Conservation (phyloP, 2,329 filamentous ascomycete species). For the Penicillium sp. region DNA sequence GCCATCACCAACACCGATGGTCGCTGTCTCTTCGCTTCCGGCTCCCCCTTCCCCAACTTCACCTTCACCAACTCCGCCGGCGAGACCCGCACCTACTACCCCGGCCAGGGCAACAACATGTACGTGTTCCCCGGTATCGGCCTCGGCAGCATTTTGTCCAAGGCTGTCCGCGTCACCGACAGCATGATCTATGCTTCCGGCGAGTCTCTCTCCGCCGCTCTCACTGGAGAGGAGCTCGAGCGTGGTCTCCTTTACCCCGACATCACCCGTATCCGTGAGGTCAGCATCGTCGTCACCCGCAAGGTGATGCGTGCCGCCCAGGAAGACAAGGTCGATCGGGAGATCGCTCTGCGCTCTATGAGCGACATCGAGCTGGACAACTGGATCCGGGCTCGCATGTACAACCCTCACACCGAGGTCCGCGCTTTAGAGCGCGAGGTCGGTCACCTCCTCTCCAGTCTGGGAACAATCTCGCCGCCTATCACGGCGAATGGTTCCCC, state of each 20-base stretch:
- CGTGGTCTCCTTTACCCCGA: slow-evolving; percentile 86
- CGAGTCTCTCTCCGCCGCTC: slow-evolving; percentile 71
- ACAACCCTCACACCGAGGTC: slow-evolving; percentile 50
- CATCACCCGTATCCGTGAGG: slow-evolving; percentile 87
- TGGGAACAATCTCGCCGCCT: slow-evolving; percentile 27
- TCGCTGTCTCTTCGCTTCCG: slow-evolving; percentile 88
- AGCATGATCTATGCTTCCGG: slow-evolving; percentile 97
- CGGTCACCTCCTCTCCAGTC: slow-evolving; percentile 42
- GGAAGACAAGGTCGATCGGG: slow-evolving; percentile 66
- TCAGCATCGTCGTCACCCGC: slow-evolving; percentile 79
- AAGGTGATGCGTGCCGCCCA: slow-evolving; percentile 93
- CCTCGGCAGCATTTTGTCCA: slow-evolving; percentile 86
- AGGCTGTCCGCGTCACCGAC: slow-evolving; percentile 82
- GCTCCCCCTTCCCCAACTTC: slow-evolving; percentile 81
- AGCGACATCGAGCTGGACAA: slow-evolving; percentile 45
- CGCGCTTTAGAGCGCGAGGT: slow-evolving; percentile 48
- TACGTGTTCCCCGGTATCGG: slow-evolving; percentile 98
- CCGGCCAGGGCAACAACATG: slow-evolving; percentile 76
- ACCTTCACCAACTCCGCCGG: slow-evolving; percentile 61
- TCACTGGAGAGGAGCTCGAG: slow-evolving; percentile 77
- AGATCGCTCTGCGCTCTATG: slow-evolving; percentile 46
- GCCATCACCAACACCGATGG: slow-evolving; percentile 89
- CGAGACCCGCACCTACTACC: slow-evolving; percentile 65
- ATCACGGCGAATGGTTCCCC: slow-evolving; percentile 25
- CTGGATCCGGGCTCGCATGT: slow-evolving; percentile 52